These are phyloP conservation scores for Mycena vulgaris DNA, from an alignment of 768 basidiomycete genomes.

Conservation along the genomic window DNA sequence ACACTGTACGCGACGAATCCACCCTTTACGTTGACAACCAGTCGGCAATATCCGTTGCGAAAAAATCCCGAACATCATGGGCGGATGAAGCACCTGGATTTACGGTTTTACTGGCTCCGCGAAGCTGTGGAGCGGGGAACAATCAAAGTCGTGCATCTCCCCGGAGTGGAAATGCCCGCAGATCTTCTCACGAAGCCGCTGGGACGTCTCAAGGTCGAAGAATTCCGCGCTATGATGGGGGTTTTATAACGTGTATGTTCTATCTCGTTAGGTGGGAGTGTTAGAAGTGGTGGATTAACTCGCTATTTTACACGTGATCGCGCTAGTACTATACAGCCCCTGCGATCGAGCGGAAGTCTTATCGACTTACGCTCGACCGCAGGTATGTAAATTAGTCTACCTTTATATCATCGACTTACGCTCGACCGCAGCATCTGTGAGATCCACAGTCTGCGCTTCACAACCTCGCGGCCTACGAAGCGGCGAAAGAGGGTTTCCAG, in stretches of 20 bases:
- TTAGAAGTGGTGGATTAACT: not conserved
- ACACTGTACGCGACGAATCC: conserved; percentile 9
- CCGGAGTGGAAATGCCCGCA: not conserved
- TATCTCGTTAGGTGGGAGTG: conserved; percentile 1
- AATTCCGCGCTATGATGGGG: not conserved
- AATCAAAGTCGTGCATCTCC: not conserved
- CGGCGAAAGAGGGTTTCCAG: too few relatives aligned
- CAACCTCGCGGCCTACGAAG: too few relatives aligned
- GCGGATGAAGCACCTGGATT: not conserved
- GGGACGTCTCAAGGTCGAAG: not conserved
- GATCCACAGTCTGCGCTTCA: too few relatives aligned
- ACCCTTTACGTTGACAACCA: conserved; percentile 46
- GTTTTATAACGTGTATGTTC: not conserved
- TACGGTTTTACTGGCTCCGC: conserved; percentile 8
- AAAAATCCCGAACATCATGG: conserved; percentile 19
- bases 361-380: conserved; percentile 1
- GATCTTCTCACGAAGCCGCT: not conserved
- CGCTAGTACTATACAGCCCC: not conserved
- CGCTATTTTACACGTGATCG: not conserved
- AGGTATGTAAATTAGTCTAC: not conserved
- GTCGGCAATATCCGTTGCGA: conserved; percentile 14
- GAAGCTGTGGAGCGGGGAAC: not conserved
- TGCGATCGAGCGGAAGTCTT: not conserved
- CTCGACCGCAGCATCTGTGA: too few relatives aligned
- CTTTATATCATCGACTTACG: too few relatives aligned